phyloP scores from a whole-genome alignment of 345 rosid species.

The Pelargonium nanum region DNA sequence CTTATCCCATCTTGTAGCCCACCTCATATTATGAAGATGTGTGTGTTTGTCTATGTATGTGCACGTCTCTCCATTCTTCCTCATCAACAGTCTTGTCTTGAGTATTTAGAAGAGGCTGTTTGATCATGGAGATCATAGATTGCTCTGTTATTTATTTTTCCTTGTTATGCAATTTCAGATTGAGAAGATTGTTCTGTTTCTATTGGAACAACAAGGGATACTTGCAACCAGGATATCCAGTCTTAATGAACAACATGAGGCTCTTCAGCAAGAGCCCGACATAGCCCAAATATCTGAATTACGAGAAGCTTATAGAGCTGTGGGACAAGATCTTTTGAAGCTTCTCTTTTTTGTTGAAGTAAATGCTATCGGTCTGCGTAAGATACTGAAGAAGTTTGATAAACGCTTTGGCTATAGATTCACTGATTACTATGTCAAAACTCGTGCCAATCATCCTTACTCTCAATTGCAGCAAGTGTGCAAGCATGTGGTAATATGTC shows the following conservation, averaged over 20 bases:
- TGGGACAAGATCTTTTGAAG: constrained; percentile 68
- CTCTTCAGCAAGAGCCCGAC: constrained; percentile 50
- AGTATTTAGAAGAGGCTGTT: too few species aligned
- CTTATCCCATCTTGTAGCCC: too few species aligned
- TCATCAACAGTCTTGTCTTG: too few species aligned
- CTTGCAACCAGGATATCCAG: constrained; percentile 46
- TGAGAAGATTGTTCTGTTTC: constrained; percentile 74
- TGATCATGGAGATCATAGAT: too few species aligned
- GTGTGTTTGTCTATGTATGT: too few species aligned
- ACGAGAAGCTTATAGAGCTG: constrained; percentile 65
- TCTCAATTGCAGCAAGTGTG: constrained; percentile 97
- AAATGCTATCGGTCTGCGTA: constrained; percentile 91
- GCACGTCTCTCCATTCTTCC: too few species aligned
- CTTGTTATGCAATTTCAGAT: constrained; percentile 38
- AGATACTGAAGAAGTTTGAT: constrained; percentile 94
- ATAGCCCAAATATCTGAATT: constrained; percentile 41
- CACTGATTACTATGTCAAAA: constrained; percentile 85
- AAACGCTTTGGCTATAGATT: constrained; percentile 93
- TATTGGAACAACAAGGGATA: constrained; percentile 79
- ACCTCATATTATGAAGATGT: too few species aligned
- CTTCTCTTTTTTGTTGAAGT: constrained; percentile 83
- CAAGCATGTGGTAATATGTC: constrained; percentile 87
- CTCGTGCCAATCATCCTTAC: constrained; percentile 98
- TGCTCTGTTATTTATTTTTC: not conserved
- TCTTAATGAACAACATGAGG: constrained; percentile 44